Conservation (phyloP, 176 grass and related monocot genomes). For the Cenchrus americanus region DNA sequence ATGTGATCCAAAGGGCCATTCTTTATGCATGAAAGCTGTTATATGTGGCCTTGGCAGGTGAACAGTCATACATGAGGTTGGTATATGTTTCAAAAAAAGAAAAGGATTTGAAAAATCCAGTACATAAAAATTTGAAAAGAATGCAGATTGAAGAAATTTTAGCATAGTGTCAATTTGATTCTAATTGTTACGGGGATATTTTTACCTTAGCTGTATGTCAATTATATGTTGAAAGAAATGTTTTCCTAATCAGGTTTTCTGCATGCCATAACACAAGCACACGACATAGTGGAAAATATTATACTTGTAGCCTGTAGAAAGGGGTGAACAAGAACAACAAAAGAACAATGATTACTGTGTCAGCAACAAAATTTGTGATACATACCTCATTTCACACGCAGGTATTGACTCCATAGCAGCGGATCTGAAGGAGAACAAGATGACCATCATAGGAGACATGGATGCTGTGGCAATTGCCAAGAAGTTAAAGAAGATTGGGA, state of each 20-base stretch:
- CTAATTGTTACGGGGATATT: not conserved
- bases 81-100: conserved; percentile 26
- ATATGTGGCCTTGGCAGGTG: not conserved
- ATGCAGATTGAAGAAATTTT: conserved; percentile 10
- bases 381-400: conserved; percentile 37
- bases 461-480: conserved; percentile 84
- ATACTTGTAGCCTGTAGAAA: conserved; percentile 2
- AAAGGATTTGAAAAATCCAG: not conserved
- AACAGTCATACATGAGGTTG: conserved; percentile 2
- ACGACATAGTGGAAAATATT: conserved; percentile 19
- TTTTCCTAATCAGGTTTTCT: conserved; percentile 12
- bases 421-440: conserved; percentile 90
- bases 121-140: conserved; percentile 6
- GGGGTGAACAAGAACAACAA: not conserved
- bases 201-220: not conserved
- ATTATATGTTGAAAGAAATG: conserved; percentile 1
- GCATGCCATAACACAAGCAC: not conserved
- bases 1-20: not conserved
- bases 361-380: conserved; percentile 33
- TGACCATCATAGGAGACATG: conserved; percentile 89
- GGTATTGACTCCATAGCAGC: conserved; percentile 93
- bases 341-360: not conserved
- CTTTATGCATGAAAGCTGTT: conserved; percentile 10
- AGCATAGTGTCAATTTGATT: not conserved
- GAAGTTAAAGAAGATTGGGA: conserved; percentile 91